Conservation (phyloP, 495 filamentous ascomycete genomes). For the Paragyromitra xinjiangensis region DNA sequence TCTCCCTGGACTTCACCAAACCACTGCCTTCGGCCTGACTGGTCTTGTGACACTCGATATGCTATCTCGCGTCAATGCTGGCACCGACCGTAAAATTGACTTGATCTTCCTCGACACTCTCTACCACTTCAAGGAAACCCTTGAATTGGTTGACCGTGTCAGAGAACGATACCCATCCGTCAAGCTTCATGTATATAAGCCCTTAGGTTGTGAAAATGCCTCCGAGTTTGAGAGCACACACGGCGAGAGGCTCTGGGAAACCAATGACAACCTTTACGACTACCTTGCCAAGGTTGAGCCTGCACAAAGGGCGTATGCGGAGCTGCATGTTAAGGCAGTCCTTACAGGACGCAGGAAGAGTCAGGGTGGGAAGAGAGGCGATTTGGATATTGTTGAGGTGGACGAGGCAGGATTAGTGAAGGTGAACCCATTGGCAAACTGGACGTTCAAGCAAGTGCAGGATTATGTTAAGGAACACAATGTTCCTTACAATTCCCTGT, state of each 20-base stretch:
- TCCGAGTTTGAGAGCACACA: slow-evolving; percentile 82
- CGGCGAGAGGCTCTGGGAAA: slow-evolving; percentile 85
- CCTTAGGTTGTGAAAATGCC: slow-evolving; percentile 71
- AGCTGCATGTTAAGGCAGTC: slow-evolving; percentile 88
- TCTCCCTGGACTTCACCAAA: slow-evolving; percentile 91
- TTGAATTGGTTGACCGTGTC: slow-evolving; percentile 80
- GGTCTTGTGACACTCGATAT: slow-evolving; percentile 95
- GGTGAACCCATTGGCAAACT: slow-evolving; percentile 98
- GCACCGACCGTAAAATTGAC: slow-evolving; percentile 74
- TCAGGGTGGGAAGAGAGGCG: slow-evolving; percentile 91
- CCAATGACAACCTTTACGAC: slow-evolving; percentile 88
- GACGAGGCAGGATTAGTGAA: slow-evolving; percentile 94
- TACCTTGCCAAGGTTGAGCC: slow-evolving; percentile 98
- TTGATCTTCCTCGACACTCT: slow-evolving; percentile 97
- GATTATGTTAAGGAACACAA: slow-evolving; percentile 83
- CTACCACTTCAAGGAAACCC: slow-evolving; percentile 93
- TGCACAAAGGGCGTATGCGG: slow-evolving; percentile 86
- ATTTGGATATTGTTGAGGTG: slow-evolving; percentile 87
- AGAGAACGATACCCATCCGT: slow-evolving; percentile 77
- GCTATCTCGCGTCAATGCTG: slow-evolving; percentile 82
- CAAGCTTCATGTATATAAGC: slow-evolving; percentile 88
- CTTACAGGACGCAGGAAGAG: slow-evolving; percentile 92
- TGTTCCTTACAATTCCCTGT: slow-evolving; percentile 90
- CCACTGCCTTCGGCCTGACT: slow-evolving; percentile 95
- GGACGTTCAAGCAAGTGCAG: slow-evolving; percentile 89